phyloP scores from a whole-genome alignment of 257 asterid genomes.

The Pogostemon cablin region DNA sequence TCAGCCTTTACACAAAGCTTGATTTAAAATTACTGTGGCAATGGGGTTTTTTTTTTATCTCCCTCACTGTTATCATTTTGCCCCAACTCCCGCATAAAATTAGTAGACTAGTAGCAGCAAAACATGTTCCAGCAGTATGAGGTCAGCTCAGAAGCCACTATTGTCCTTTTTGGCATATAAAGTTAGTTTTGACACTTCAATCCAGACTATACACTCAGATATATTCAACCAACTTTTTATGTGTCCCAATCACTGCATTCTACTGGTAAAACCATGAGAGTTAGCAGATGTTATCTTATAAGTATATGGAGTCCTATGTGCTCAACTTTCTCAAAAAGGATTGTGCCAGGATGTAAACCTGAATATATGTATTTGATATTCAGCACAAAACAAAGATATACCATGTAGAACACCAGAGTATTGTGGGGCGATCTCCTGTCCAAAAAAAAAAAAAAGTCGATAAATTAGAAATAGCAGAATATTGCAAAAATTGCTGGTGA shows the following conservation, averaged over 20 bases:
- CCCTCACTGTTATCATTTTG: not conserved
- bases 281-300: not conserved
- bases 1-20: not conserved
- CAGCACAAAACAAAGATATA: constrained; percentile 36
- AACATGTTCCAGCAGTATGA: constrained; percentile 8
- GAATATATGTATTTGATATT: constrained; percentile 4
- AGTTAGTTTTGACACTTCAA: constrained; percentile 9
- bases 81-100: not conserved
- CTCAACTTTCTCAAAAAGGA: constrained; percentile 8
- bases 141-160: not conserved
- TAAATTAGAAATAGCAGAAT: constrained; percentile 30
- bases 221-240: constrained; percentile 2
- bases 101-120: not conserved
- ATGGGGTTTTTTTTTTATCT: not conserved
- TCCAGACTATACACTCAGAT: not conserved
- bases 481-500: constrained; percentile 29
- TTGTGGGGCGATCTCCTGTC: constrained; percentile 93
- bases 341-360: not conserved
- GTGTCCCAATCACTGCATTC: not conserved
- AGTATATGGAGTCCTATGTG: constrained; percentile 15
- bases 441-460: constrained; percentile 29
- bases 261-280: not conserved
- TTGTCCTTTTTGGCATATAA: not conserved
- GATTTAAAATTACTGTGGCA: not conserved
- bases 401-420: constrained; percentile 97